Evolutionary conservation across 257 asterid species (phyloP).

Genomic region (Lavandula angustifolia): DNA sequence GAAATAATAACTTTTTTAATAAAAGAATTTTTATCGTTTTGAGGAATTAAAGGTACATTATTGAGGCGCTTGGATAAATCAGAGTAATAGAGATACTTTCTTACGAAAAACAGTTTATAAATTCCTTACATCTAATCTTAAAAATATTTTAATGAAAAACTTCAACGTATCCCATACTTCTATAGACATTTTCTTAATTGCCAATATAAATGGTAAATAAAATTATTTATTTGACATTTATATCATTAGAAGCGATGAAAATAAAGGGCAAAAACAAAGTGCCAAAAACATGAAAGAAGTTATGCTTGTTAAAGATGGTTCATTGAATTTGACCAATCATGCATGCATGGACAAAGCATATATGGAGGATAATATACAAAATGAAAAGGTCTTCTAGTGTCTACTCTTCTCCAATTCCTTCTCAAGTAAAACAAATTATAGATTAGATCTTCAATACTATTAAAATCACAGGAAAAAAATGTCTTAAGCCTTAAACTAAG

Average conservation of each 20-base stretch:
- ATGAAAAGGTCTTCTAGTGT: conserved; percentile 1
- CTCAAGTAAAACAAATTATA: conserved; percentile 14
- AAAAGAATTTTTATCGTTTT: no score
- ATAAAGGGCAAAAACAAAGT: neutral
- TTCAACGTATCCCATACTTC: no score
- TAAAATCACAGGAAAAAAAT: neutral
- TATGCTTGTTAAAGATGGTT: conserved; percentile 31
- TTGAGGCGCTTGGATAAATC: no score
- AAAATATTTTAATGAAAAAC: neutral
- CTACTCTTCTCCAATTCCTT: neutral
- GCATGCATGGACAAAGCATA: conserved; percentile 30
- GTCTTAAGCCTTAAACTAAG: no score
- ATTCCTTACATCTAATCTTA: neutral
- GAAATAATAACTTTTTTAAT: no score
- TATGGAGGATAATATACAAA: conserved; percentile 10
- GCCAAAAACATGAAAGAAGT: conserved; percentile 22
- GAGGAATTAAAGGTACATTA: no score
- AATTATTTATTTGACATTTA: neutral
- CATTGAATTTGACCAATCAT: conserved; percentile 35
- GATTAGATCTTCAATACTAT: neutral
- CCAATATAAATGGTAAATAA: neutral
- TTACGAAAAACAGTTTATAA: neutral
- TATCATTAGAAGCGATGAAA: neutral
- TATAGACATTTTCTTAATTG: neutral
- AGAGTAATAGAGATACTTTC: neutral